Conservation (phyloP, 2,329 filamentous ascomycete genomes). For the Cercospora beticola region DNA sequence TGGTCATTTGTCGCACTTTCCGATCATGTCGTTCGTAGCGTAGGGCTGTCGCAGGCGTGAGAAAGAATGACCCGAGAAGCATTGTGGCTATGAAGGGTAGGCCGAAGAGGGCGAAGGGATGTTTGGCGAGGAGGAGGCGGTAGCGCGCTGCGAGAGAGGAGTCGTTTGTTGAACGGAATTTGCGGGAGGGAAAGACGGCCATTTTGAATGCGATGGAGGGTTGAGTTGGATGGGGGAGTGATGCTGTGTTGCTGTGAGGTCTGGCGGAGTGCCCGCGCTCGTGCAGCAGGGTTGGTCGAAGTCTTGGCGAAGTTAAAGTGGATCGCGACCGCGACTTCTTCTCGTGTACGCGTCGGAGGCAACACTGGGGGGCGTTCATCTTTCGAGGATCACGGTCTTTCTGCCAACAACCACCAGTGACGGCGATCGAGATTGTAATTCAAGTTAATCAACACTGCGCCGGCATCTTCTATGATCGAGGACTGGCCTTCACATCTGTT, state of each 20-base stretch:
- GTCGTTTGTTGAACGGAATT: conserved; percentile 65
- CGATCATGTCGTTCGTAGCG: conserved; percentile 92
- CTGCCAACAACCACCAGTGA: not conserved
- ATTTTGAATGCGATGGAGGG: conserved; percentile 24
- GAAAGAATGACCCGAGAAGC: conserved; percentile 85
- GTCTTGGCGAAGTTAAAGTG: conserved; percentile 2
- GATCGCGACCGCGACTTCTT: conserved; percentile 7
- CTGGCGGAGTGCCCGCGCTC: too few species aligned
- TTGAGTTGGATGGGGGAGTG: not conserved
- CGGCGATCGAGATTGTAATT: not conserved
- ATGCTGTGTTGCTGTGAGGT: not conserved
- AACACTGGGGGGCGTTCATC: conserved; percentile 2
- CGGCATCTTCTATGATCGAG: not conserved
- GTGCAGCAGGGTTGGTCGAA: not conserved
- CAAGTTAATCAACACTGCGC: not conserved
- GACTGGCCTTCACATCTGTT: not conserved
- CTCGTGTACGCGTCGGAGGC: conserved; percentile 8
- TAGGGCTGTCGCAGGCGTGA: conserved; percentile 90
- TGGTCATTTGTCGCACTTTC: conserved; percentile 78
- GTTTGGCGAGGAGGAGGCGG: conserved; percentile 69
- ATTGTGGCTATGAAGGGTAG: conserved; percentile 89
- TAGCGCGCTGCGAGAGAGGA: conserved; percentile 74
- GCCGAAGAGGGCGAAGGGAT: conserved; percentile 90
- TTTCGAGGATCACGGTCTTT: not conserved
- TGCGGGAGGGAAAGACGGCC: conserved; percentile 39